A percentile compares a stretch with the other conserved stretches of the same genome.
These are phyloP conservation scores for Skeletonema marinoi DNA, from an alignment of 108 stramenopile species.

Conservation along the genomic window DNA sequence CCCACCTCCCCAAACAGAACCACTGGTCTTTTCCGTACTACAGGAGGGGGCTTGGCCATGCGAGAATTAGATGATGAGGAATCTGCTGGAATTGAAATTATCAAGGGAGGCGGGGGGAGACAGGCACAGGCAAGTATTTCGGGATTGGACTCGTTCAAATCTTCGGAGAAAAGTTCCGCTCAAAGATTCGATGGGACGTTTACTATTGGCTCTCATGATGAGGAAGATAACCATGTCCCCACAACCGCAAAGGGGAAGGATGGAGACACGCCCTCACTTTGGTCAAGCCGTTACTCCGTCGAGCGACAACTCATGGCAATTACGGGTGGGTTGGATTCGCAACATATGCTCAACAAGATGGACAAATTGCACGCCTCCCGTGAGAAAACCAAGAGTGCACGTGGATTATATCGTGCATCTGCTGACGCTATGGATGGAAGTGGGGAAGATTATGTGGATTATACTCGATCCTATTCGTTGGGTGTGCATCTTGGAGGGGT, in stretches of 20 bases:
- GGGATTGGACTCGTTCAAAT: constrained; percentile 31
- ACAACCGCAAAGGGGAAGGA: constrained; percentile 3
- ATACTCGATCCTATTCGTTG: constrained; percentile 11
- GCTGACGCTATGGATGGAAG: constrained; percentile 46
- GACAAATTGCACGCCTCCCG: constrained; percentile 29
- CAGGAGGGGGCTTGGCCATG: constrained; percentile 44
- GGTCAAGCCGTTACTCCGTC: constrained; percentile 72
- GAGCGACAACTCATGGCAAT: constrained; percentile 56
- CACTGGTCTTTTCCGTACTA: constrained; percentile 42
- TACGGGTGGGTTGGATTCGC: constrained; percentile 44
- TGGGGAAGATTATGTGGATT: constrained; percentile 40
- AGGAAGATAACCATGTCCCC: constrained; percentile 20
- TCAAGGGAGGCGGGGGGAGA: not conserved
- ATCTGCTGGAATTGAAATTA: constrained; percentile 5
- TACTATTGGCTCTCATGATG: constrained; percentile 30
- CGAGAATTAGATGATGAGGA: constrained; percentile 33
- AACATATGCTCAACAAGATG: constrained; percentile 44
- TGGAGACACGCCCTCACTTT: constrained; percentile 30
- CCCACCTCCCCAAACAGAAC: constrained; percentile 7
- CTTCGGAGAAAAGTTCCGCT: not conserved
- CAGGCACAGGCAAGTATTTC: constrained; percentile 17
- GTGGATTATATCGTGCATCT: constrained; percentile 41
- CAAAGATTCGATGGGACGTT: constrained; percentile 9
- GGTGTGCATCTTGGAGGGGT: constrained; percentile 23
- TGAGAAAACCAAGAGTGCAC: constrained; percentile 41